Conservation (phyloP, 257 asterid genomes). For the Buddleja alternifolia region DNA sequence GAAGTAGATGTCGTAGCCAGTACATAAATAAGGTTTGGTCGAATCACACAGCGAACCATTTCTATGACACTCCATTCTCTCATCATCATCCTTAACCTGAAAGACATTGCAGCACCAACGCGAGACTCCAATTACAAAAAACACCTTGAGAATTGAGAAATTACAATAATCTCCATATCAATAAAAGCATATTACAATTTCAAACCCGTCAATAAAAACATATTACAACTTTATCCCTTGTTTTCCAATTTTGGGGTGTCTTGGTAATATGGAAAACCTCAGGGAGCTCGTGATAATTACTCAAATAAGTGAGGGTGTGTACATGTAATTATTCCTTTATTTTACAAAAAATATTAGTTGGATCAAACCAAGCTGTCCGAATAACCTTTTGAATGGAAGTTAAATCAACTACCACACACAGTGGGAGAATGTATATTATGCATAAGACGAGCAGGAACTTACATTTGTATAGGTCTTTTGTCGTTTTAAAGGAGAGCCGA, state of each 20-base stretch:
- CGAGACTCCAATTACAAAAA: background rate
- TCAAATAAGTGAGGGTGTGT: no score
- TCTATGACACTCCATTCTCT: conserved; percentile 23
- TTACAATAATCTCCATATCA: no score
- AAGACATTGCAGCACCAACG: conserved; percentile 12
- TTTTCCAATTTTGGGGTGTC: no score
- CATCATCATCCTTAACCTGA: conserved; percentile 53
- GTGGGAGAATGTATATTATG: conserved; percentile 12
- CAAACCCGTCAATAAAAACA: no score
- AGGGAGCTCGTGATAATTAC: no score
- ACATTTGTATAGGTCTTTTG: conserved; percentile 49
- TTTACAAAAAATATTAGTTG: background rate
- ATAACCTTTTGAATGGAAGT: conserved; percentile 2
- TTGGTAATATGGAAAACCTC: no score
- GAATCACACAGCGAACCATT: conserved; percentile 40
- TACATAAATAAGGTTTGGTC: conserved; percentile 79
- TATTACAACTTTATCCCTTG: no score
- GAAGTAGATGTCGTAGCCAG: conserved; percentile 91
- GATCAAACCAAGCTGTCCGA: conserved; percentile 1
- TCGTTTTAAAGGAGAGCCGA: conserved; percentile 55
- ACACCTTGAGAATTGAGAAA: no score
- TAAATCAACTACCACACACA: background rate
- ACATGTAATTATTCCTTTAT: no score
- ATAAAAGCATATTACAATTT: no score
- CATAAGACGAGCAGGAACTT: background rate